A percentile compares a stretch with the other conserved stretches of the same genome.
Evolutionary conservation across 345 rosid species (phyloP).

Genomic region (Rhizophora apiculata): DNA sequence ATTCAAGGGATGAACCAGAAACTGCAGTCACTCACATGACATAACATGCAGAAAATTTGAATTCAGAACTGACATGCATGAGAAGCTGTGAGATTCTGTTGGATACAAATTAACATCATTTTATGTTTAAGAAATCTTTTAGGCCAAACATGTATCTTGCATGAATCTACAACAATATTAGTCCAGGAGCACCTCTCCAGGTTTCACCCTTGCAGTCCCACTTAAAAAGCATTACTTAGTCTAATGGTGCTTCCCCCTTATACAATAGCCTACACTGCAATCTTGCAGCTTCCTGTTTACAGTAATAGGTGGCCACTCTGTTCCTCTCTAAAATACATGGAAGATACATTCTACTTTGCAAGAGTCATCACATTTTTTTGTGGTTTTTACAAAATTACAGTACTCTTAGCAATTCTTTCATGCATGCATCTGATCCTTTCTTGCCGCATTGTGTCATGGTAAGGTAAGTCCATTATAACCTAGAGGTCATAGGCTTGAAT

Average conservation of each 20-base stretch:
- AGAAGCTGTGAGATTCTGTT: neutral
- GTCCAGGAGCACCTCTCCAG: neutral
- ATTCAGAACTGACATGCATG: neutral
- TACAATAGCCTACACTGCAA: neutral
- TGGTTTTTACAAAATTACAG: neutral
- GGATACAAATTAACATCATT: neutral
- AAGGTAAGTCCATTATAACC: too few species aligned
- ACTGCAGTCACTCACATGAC: neutral
- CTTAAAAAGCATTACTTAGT: too few species aligned
- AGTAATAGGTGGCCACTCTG: too few species aligned
- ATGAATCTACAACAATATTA: neutral
- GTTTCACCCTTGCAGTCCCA: too few species aligned
- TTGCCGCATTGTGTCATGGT: too few species aligned
- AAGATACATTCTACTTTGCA: too few species aligned
- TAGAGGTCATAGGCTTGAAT: too few species aligned
- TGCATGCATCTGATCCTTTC: too few species aligned
- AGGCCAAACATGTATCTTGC: neutral
- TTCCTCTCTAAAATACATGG: too few species aligned
- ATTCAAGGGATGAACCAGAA: slow-evolving; percentile 1
- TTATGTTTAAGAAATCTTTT: neutral
- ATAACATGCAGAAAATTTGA: neutral
- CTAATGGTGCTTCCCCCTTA: too few species aligned
- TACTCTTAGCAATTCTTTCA: neutral
- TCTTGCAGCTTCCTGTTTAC: too few species aligned
- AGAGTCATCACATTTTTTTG: neutral